Percentiles rank a stretch among this genome's conserved stretches.
Conservation (phyloP, 768 basidiomycete species). For the Termitomyces sp. region DNA sequence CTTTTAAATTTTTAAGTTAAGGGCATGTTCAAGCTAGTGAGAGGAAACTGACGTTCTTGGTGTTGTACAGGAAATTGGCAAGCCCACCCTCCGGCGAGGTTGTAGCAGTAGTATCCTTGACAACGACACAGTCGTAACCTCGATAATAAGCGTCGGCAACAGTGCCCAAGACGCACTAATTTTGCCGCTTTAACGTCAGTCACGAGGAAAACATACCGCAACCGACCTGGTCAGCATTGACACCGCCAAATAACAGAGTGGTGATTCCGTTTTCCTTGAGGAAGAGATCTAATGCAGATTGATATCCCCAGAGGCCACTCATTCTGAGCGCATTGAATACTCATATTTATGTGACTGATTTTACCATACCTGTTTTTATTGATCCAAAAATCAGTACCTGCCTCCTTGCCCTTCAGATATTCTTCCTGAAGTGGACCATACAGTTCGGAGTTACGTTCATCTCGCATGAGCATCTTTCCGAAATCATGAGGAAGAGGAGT, state of each 20-base stretch:
- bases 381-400: constrained; percentile 65
- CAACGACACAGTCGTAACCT: constrained; percentile 59
- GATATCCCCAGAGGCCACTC: constrained; percentile 63
- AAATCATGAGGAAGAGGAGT: constrained; percentile 47
- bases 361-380: constrained; percentile 56
- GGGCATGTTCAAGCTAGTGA: neutral
- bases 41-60: constrained; percentile 39
- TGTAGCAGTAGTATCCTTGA: constrained; percentile 58
- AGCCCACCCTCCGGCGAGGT: constrained; percentile 53
- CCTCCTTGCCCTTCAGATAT: constrained; percentile 44
- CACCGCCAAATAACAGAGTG: constrained; percentile 58
- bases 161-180: constrained; percentile 61
- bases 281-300: constrained; percentile 57
- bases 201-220: neutral
- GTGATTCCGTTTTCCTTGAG: constrained; percentile 59
- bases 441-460: constrained; percentile 49
- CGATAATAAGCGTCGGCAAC: constrained; percentile 58
- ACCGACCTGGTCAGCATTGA: constrained; percentile 61
- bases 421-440: constrained; percentile 59
- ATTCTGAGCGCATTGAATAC: constrained; percentile 33
- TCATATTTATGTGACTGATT: neutral
- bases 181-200: neutral
- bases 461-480: constrained; percentile 57
- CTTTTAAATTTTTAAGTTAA: constrained; percentile 19
- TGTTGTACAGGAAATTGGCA: constrained; percentile 56